Conservation (phyloP, 371 early-diverging fungal species). For the Mucor indicus region DNA sequence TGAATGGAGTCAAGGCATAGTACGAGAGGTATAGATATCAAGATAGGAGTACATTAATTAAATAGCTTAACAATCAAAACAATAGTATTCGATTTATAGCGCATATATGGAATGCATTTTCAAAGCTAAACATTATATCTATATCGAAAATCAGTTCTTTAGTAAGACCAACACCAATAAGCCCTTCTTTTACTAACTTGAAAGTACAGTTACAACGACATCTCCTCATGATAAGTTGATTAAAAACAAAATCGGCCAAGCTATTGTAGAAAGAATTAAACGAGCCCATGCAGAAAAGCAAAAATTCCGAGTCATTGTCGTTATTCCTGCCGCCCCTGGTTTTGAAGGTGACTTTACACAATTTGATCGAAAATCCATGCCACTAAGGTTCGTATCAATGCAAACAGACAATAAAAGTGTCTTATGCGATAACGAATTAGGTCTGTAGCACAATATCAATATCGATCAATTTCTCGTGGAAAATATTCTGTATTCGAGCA, state of each 20-base stretch:
- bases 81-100: constrained; percentile 73
- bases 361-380: constrained; percentile 40
- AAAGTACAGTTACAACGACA: constrained; percentile 40
- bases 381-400: constrained; percentile 22
- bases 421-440: constrained; percentile 2
- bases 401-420: background rate
- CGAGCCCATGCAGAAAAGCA: constrained; percentile 66
- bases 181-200: background rate
- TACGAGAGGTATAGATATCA: constrained; percentile 33
- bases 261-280: constrained; percentile 76
- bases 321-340: constrained; percentile 89
- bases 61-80: background rate
- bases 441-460: constrained; percentile 78
- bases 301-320: constrained; percentile 79
- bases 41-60: background rate
- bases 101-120: constrained; percentile 81
- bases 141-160: constrained; percentile 97
- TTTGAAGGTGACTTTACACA: constrained; percentile 81
- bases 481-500: constrained; percentile 66
- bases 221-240: constrained; percentile 34
- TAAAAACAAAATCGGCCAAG: constrained; percentile 52
- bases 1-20: constrained; percentile 66
- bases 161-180: constrained; percentile 36
- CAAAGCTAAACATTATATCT: constrained; percentile 82
- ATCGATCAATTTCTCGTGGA: constrained; percentile 76